These are phyloP conservation scores for Pestalotiopsis sp. DNA, from an alignment of 2,329 filamentous ascomycete species.

Conservation along the genomic window DNA sequence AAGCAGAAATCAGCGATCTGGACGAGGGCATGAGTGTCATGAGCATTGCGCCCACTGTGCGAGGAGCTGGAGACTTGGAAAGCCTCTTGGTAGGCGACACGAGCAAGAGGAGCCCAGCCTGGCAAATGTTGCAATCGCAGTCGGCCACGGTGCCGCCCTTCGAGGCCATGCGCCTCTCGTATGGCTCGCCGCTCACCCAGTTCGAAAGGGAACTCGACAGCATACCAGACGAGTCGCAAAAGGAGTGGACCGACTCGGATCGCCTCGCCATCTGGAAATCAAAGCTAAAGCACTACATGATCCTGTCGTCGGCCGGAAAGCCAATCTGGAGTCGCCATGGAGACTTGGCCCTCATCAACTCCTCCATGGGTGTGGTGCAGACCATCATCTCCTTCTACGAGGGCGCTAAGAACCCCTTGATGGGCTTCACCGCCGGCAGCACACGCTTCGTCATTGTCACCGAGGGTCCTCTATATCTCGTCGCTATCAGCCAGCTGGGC, in stretches of 20 bases:
- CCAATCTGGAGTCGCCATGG: constrained; percentile 97
- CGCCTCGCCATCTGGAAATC: constrained; percentile 78
- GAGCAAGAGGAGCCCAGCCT: constrained; percentile 65
- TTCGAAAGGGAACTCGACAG: constrained; percentile 80
- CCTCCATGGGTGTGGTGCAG: constrained; percentile 92
- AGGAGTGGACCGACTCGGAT: constrained; percentile 49
- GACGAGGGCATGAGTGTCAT: constrained; percentile 67
- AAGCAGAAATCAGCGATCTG: constrained; percentile 42
- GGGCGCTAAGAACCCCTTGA: constrained; percentile 72
- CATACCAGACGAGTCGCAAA: constrained; percentile 56
- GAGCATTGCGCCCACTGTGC: constrained; percentile 65
- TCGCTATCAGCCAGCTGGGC: constrained; percentile 88
- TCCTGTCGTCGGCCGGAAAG: constrained; percentile 93
- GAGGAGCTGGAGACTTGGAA: constrained; percentile 70
- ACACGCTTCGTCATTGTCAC: constrained; percentile 84
- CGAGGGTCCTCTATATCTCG: constrained; percentile 85
- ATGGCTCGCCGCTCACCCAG: constrained; percentile 55
- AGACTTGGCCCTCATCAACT: constrained; percentile 84
- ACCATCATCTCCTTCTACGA: constrained; percentile 98
- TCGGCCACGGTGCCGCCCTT: constrained; percentile 61
- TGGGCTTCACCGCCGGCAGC: constrained; percentile 82
- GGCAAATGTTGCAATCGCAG: constrained; percentile 66
- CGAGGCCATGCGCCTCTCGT: constrained; percentile 46
- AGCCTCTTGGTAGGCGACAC: constrained; percentile 77
- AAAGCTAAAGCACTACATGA: constrained; percentile 96